Conservation (phyloP, 805 yeast genomes). For the Sugiyamaella americana region DNA sequence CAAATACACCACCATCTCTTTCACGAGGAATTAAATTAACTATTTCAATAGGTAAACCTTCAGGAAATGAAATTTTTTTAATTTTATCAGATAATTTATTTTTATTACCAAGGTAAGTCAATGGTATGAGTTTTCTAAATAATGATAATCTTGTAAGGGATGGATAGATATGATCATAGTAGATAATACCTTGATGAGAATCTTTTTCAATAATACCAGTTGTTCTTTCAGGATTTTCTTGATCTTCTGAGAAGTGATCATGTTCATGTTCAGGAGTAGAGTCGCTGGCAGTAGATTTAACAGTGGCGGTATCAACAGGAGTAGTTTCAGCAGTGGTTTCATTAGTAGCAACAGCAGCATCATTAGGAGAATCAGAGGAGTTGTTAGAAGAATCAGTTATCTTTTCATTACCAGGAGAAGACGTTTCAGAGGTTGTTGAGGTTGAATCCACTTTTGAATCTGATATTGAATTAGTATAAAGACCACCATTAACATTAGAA, state of each 20-base stretch:
- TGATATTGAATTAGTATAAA: no score
- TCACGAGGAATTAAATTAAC: conserved; percentile 60
- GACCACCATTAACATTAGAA: no score
- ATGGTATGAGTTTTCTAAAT: conserved; percentile 1
- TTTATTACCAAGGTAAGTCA: conserved; percentile 6
- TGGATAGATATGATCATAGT: conserved; percentile 52
- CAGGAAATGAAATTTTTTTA: conserved; percentile 23
- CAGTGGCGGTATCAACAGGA: background rate
- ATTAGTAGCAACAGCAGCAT: background rate
- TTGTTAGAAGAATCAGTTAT: no score
- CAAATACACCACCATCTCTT: conserved; percentile 94
- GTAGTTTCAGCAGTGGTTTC: background rate
- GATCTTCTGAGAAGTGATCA: conserved; percentile 5
- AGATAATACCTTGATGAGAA: conserved; percentile 35
- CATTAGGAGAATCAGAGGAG: background rate
- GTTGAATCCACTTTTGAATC: no score
- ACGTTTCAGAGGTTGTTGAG: no score
- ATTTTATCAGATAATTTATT: conserved; percentile 15
- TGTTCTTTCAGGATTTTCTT: conserved; percentile 17
- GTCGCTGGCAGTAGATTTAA: background rate
- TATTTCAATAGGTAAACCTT: conserved; percentile 36
- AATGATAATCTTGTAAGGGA: conserved; percentile 6
- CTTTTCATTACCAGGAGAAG: no score
- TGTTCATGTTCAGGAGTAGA: background rate
- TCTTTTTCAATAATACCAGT: conserved; percentile 25